Conservation (phyloP, 345 rosid species). For the Erodium maritimum region DNA sequence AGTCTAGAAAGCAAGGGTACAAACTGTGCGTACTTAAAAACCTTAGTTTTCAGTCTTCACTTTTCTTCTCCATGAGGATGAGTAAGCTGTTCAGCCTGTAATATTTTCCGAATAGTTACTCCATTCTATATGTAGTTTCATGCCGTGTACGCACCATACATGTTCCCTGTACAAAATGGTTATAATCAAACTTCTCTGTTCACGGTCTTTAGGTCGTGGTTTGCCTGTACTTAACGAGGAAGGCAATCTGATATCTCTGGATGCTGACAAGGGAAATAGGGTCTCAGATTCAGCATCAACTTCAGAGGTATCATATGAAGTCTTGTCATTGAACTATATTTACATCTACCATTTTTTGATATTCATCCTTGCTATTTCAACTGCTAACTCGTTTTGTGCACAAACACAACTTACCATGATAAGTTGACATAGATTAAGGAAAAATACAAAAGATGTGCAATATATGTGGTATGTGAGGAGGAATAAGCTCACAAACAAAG, state of each 20-base stretch:
- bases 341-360: background rate
- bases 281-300: conserved; percentile 35
- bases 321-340: background rate
- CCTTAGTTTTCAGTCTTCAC: background rate
- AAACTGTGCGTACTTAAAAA: background rate
- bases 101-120: background rate
- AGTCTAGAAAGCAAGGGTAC: background rate
- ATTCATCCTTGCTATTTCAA: background rate
- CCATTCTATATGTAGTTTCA: background rate
- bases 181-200: background rate
- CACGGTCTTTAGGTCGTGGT: conserved; percentile 42
- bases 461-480: too few species aligned
- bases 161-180: background rate
- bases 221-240: conserved; percentile 84
- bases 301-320: conserved; percentile 43
- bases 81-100: background rate
- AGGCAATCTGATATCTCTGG: conserved; percentile 46
- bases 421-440: background rate
- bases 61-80: background rate
- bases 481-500: too few species aligned
- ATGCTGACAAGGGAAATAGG: conserved; percentile 52
- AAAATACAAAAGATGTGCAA: too few species aligned
- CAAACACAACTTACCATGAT: background rate
- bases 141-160: background rate
- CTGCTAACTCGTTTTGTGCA: background rate